Base-by-base conservation (phyloP, 768 basidiomycete species). In the Lentinula aciculospora region DNA sequence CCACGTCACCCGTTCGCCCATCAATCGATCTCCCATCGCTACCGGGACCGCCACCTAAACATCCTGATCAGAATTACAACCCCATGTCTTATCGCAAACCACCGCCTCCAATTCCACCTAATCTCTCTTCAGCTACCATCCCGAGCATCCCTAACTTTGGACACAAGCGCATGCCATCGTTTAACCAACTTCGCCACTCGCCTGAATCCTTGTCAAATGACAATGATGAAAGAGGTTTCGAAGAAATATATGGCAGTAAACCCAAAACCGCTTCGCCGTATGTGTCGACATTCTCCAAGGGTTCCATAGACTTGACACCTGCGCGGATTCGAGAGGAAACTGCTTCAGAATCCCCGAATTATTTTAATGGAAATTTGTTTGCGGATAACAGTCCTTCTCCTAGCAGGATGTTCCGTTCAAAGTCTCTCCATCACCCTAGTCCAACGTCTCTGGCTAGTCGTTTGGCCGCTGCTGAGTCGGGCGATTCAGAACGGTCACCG, bases 361-460 rank as follows among this genome's bases (percentile, higher is more conserved):
- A 29, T 19, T 49, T 31, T 12, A n/a, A 47, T 29, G 15, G 46
- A 28, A 47, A 47, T 47, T 5, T 53, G 36, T 31, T 37, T 37
- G 19, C 15, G 21, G 42, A 56, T n/a, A 32, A 44, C 45, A 58
- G 61, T 25, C 70, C 71, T 2, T 71, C 72, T n/a, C 69, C 68
- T 2, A 56, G 66, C 1, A 75, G 81, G 12, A 71, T 81, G 6
- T 74, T 74, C 48, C 76, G 85, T 10, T 82, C 81, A 36, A 83
- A 77, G 62, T 84, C 83, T 0, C 63, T 85, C 68, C 79, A 83
- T 64, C 76, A 81, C 58, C 69, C 72, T 1, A 69, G 72, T 31
- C 67, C 74, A 1, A 69, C 75, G 0, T 66, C 72, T 9, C 67
- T 73, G 12, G 69, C 74, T 3, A 66, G 72, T 3, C 69, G 65